Evolutionary conservation across 805 yeast genomes (phyloP).

Genomic region (Saturnispora kantuleensis): DNA sequence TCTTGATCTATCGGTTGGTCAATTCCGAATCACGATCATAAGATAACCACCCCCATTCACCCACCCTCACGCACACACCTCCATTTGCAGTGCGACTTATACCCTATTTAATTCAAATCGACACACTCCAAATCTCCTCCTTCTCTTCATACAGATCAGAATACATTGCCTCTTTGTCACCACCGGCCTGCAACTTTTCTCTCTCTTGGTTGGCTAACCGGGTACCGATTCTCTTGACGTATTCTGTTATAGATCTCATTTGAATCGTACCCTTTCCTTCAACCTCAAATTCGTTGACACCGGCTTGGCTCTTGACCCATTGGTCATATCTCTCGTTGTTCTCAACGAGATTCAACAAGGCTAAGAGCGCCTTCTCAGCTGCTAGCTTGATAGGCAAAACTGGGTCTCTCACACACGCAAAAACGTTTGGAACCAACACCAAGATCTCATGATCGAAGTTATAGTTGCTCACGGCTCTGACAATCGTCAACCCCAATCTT

Average conservation of each 20-base stretch:
- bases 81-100: no score
- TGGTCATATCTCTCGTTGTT: constrained; percentile 37
- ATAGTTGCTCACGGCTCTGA: constrained; percentile 39
- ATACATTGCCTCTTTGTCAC: constrained; percentile 76
- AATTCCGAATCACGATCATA: no score
- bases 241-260: constrained; percentile 74
- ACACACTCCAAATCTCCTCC: constrained; percentile 61
- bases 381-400: constrained; percentile 88
- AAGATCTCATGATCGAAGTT: not conserved
- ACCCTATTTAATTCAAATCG: not conserved
- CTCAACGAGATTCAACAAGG: constrained; percentile 61
- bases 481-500: constrained; percentile 64
- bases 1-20: no score
- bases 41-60: no score
- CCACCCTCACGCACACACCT: no score
- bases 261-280: constrained; percentile 38
- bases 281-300: constrained; percentile 30
- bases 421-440: constrained; percentile 58
- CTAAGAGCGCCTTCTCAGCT: constrained; percentile 81
- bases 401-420: constrained; percentile 77
- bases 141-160: constrained; percentile 84
- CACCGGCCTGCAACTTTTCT: constrained; percentile 83
- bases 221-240: constrained; percentile 80
- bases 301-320: constrained; percentile 48
- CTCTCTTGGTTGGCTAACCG: constrained; percentile 81